A percentile compares a stretch with the other conserved stretches of the same genome.
Conservation (phyloP, 768 basidiomycete genomes). For the Kockovaella imperatae region DNA sequence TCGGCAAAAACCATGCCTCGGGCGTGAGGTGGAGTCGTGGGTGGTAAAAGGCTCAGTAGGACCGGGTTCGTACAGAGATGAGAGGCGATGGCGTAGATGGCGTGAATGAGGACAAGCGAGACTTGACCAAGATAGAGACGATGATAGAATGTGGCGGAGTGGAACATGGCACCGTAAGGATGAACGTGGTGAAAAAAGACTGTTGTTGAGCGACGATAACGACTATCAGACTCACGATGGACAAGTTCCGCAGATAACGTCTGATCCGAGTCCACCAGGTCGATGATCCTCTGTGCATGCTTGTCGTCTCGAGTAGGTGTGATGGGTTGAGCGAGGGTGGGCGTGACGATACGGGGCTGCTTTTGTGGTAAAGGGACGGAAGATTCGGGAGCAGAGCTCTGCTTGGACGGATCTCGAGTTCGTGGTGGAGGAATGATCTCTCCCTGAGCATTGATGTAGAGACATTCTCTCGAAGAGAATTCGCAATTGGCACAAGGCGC, state of each 20-base stretch:
- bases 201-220: background rate
- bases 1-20: conserved; percentile 37
- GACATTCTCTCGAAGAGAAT: conserved; percentile 40
- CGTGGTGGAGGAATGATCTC: conserved; percentile 41
- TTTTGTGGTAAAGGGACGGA: no score
- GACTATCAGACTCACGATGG: conserved; percentile 26
- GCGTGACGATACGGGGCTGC: no score
- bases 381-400: no score
- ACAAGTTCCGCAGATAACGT: conserved; percentile 35
- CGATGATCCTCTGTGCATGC: conserved; percentile 8
- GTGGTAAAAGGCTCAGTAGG: conserved; percentile 16
- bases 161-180: conserved; percentile 39
- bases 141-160: conserved; percentile 39
- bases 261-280: conserved; percentile 32
- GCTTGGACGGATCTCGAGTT: no score
- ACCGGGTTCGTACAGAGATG: conserved; percentile 25
- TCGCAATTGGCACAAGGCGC: conserved; percentile 44
- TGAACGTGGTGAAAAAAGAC: conserved; percentile 35
- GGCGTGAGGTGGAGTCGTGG: conserved; percentile 16
- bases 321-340: background rate
- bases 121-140: conserved; percentile 31
- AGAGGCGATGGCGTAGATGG: conserved; percentile 38
- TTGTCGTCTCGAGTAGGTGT: conserved; percentile 1
- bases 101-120: conserved; percentile 33
- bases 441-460: conserved; percentile 41